phyloP scores from a whole-genome alignment of 2,329 filamentous ascomycete genomes.

The Colletotrichum echinochloae region DNA sequence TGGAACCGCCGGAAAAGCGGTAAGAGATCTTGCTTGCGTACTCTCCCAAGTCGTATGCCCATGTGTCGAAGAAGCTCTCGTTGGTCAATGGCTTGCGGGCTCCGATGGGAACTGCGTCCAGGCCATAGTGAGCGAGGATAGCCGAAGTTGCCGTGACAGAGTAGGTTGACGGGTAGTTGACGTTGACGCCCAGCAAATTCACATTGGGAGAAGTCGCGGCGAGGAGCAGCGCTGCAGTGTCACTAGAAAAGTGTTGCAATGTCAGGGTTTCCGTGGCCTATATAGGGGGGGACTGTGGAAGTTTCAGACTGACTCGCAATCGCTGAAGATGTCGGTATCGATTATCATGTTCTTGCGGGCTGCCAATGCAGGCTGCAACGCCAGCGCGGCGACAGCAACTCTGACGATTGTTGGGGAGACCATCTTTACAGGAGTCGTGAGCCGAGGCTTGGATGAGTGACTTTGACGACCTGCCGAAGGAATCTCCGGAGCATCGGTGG shows the following conservation, averaged over 20 bases:
- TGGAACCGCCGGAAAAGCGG: constrained; percentile 53
- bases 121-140: constrained; percentile 56
- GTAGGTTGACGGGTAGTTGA: constrained; percentile 57
- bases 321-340: constrained; percentile 61
- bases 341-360: constrained; percentile 55
- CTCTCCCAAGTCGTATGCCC: constrained; percentile 54
- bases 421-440: neutral
- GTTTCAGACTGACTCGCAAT: constrained; percentile 55
- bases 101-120: constrained; percentile 52
- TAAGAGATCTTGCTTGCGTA: constrained; percentile 60
- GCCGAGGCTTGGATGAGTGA: neutral
- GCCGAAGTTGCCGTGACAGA: constrained; percentile 56
- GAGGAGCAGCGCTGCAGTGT: constrained; percentile 56
- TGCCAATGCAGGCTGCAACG: neutral
- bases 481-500: too few relatives aligned
- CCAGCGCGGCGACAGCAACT: neutral
- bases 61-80: constrained; percentile 58
- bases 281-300: neutral
- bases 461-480: too few relatives aligned
- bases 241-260: constrained; percentile 45
- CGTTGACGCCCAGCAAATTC: constrained; percentile 55
- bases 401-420: constrained; percentile 5
- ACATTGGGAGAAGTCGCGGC: constrained; percentile 52
- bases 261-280: neutral
- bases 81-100: constrained; percentile 55